These are phyloP conservation scores for Aspergillus transmontanensis DNA, from an alignment of 2,329 filamentous ascomycete species.

Conservation along the genomic window DNA sequence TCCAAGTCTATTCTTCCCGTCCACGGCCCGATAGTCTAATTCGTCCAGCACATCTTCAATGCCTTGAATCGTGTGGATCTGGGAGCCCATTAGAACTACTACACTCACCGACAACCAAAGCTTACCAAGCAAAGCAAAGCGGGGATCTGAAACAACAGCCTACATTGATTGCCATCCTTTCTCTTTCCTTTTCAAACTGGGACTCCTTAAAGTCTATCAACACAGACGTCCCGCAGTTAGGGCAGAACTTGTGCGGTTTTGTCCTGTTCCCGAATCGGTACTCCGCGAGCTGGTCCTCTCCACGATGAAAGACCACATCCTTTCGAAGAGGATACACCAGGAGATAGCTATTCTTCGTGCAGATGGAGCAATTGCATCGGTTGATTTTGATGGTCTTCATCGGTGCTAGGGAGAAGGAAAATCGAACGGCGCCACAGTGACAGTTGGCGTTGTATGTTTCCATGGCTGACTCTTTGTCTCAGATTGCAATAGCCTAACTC, in stretches of 20 bases:
- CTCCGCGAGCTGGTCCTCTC: not conserved
- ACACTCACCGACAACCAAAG: not conserved
- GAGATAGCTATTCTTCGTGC: constrained; percentile 2
- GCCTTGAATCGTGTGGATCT: not conserved
- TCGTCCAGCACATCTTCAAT: not conserved
- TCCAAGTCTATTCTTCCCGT: not conserved
- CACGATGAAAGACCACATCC: not conserved
- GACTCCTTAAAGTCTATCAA: not conserved
- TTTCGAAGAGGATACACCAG: constrained; percentile 1
- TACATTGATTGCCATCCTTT: not conserved
- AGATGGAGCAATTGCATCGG: constrained; percentile 8
- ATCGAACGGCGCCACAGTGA: not conserved
- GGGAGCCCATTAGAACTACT: not conserved
- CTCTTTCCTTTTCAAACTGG: not conserved
- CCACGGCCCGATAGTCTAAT: not conserved
- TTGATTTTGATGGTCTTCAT: not conserved
- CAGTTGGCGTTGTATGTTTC: not conserved
- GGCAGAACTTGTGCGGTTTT: constrained; percentile 1
- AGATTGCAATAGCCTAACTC: not conserved
- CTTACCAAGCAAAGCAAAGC: not conserved
- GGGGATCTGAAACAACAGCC: not conserved
- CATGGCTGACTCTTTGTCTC: not conserved
- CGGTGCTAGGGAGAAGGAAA: not conserved
- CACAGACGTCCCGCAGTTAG: not conserved
- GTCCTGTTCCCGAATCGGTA: not conserved